phyloP scores from a whole-genome alignment of 306 rosid genomes.

The Prunus salicina region DNA sequence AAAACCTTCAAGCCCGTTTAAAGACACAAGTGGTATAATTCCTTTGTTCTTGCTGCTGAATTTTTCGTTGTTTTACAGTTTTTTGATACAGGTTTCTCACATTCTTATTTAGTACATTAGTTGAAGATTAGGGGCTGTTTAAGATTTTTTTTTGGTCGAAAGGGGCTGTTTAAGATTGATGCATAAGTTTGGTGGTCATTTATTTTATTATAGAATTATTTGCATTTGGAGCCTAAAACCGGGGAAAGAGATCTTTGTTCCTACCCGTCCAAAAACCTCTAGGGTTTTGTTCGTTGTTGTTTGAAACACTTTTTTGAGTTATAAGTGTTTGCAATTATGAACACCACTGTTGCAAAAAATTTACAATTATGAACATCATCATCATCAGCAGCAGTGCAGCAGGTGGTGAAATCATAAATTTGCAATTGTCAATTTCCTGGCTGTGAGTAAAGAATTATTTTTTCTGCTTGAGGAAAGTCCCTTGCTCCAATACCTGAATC shows the following conservation, averaged over 20 bases:
- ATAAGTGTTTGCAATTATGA: constrained; percentile 1
- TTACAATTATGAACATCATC: constrained; percentile 16
- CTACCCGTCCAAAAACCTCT: neutral
- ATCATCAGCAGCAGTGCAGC: constrained; percentile 17
- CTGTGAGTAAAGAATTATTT: constrained; percentile 39
- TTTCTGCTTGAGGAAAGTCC: constrained; percentile 88
- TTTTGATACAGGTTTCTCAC: neutral
- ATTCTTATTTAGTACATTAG: neutral
- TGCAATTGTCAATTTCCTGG: constrained; percentile 24
- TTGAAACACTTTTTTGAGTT: neutral
- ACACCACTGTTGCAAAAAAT: neutral
- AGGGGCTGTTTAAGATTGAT: neutral
- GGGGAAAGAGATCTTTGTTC: neutral
- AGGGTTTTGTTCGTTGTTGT: neutral
- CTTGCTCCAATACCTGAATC: constrained; percentile 97
- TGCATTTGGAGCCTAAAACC: neutral
- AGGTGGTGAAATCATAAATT: constrained; percentile 17
- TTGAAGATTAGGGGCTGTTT: neutral
- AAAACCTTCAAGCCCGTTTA: constrained; percentile 79
- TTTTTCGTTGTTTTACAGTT: constrained; percentile 21
- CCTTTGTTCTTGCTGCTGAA: constrained; percentile 11
- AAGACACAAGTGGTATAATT: constrained; percentile 81
- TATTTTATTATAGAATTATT: neutral
- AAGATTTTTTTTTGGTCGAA: neutral
- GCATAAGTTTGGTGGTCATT: neutral